Percentiles rank a stretch among this genome's conserved stretches.
Evolutionary conservation across 2,329 filamentous ascomycete species (phyloP).

Genomic region (Neofusicoccum laricinum): DNA sequence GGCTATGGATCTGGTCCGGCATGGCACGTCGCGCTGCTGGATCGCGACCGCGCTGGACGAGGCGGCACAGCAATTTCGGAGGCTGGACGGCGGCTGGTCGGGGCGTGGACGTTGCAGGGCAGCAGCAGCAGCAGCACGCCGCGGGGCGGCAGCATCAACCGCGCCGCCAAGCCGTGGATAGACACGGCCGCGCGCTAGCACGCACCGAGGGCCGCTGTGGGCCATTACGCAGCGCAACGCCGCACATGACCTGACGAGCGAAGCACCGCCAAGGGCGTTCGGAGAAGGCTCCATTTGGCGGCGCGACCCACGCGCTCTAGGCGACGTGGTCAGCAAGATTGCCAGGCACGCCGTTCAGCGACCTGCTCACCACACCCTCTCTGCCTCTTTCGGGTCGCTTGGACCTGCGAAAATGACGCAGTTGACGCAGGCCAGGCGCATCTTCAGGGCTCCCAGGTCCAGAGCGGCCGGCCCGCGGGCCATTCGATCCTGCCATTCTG

Average conservation of each 20-base stretch:
- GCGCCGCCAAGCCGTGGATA: not conserved
- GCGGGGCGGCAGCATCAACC: not conserved
- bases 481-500: not conserved
- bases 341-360: constrained; percentile 10
- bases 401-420: constrained; percentile 15
- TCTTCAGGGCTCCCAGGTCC: constrained; percentile 3
- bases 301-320: constrained; percentile 7
- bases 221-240: constrained; percentile 16
- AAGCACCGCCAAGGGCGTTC: constrained; percentile 1
- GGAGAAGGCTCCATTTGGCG: constrained; percentile 2
- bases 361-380: constrained; percentile 9
- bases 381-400: not conserved
- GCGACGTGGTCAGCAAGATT: constrained; percentile 14
- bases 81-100: not conserved
- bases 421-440: constrained; percentile 1
- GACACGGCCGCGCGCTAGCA: constrained; percentile 7
- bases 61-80: not conserved
- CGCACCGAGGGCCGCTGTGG: not conserved
- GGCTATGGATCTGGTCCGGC: constrained; percentile 4
- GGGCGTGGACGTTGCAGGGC: constrained; percentile 9
- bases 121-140: not conserved
- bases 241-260: constrained; percentile 16
- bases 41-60: not conserved
- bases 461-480: not conserved
- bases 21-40: not conserved